Evolutionary conservation across 352 stramenopile genomes (phyloP), one percentile per base, ranked within the genome.

Genomic region (Discostella stelligera): DNA sequence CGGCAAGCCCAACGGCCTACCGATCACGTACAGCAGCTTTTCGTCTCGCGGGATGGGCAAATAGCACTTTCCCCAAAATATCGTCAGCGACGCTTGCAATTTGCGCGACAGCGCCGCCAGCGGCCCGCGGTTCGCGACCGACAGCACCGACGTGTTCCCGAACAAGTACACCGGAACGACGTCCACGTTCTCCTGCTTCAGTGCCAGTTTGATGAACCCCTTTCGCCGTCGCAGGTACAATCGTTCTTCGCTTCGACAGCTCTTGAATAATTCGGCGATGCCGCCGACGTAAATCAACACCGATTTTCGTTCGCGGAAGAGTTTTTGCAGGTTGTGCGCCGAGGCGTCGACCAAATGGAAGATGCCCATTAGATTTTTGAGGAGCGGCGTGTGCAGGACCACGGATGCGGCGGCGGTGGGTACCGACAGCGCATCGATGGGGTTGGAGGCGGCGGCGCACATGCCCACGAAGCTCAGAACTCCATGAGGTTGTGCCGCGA

Each of bases 131-230:
- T 87, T 91, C 41, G 86, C 56, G 0, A 86, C 80, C 23, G 61
- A 78, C 23, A 91, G 65, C 30, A 84, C 68, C 3, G 60, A 74
- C 0, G 85, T 90, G 62, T 91, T 91, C 7, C 87, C 87, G 79
- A 92, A 91, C 20, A 89, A 37, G 55, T 90, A 91, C 10, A 79
- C 32, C 8, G 86, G 86, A 21, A 92, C 63, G 0, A 94, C 52
- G 62, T 89, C 72, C 0, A 85, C 81, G 14, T 81, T 81, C 27
- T 84, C 52, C 13, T 44, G 7, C 55, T 65, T 66, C 52, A 92
- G 73, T 9, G 88, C 86, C 48, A 94, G 70, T 77, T 89, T 90
- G 20, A 94, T 83, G 55, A 94, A 92, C 39, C 88, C 88, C 53
- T 91, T 91, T 37, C 88, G 56, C 25, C 85, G 79, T 50, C 66